Base-by-base conservation (phyloP, 257 asterid genomes). In the Rubia yunnanensis region DNA sequence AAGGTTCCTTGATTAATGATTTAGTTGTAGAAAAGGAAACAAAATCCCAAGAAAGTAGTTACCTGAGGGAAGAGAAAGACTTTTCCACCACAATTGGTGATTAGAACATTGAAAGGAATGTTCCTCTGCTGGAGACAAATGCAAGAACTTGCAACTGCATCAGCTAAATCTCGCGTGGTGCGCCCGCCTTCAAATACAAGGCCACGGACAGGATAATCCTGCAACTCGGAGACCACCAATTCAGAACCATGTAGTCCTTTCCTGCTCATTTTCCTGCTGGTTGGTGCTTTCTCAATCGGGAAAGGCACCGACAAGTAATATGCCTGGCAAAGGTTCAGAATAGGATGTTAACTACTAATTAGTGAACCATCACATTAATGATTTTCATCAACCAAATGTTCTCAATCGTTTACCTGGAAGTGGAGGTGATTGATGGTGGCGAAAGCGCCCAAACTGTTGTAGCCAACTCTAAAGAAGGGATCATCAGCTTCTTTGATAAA, bases 351-450 rank as follows among this genome's bases (percentile, higher is more conserved):
- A 14, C n/a, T 32, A 27, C 28, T n/a, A 8, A 59, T 49, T 28
- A 64, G 48, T 11, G 13, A 46, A 63, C 22, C 39, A 24, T 36
- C 46, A 36, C 2, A 36, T 36, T 3, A 36, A n/a, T n/a, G n/a
- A n/a, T n/a, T n/a, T n/a, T 27, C 9, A 46, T 46, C 22, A 46
- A 22, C 15, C 10, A 52, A 2, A 61, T 66, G 2, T 10, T 13
- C 35, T 2, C 26, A 57, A 46, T 3, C 56, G 38, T 14, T 65
- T 66, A 88, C 96, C 94, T 88, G 96, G 71, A 86, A 88, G 79
- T 88, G 96, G 64, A 84, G 96, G 77, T 86, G 95, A 72, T 88
- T 86, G 58, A 88, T 86, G 64, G 96, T 86, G 76, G 92, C 88
- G 75, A 88, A 88, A 58, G 95, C 95, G 52, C 92, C 96, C 72